Evolutionary conservation across 2,329 filamentous ascomycete genomes (phyloP).

Genomic region (Apiospora pterosperma): DNA sequence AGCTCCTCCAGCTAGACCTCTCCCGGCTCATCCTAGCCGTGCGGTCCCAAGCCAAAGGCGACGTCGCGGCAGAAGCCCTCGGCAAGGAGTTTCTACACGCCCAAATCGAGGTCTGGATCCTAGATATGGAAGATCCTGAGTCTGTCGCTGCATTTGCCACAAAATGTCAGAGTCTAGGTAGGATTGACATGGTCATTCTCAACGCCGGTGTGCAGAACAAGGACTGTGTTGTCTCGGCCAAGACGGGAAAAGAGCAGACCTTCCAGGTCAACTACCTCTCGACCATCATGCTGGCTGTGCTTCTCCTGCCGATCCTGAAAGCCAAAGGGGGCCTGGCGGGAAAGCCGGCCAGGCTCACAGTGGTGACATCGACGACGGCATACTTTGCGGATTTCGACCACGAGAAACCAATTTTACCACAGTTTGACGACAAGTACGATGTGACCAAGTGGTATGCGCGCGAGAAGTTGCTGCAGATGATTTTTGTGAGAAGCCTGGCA

Average conservation of each 20-base stretch:
- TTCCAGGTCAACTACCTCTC: conserved; percentile 39
- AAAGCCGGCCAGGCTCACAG: conserved; percentile 2
- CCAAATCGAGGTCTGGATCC: conserved; percentile 42
- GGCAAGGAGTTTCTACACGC: conserved; percentile 25
- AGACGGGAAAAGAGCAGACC: conserved; percentile 34
- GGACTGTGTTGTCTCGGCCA: conserved; percentile 18
- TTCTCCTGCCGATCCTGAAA: conserved; percentile 31
- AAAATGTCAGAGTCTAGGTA: conserved; percentile 26
- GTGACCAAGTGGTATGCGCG: conserved; percentile 1
- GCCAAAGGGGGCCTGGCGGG: conserved; percentile 9
- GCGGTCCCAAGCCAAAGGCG: conserved; percentile 38
- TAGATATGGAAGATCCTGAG: conserved; percentile 46
- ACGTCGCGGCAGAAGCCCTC: conserved; percentile 34
- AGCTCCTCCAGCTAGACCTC: conserved; percentile 35
- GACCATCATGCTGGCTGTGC: conserved; percentile 28
- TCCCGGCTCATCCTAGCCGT: conserved; percentile 44
- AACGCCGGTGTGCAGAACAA: conserved; percentile 38
- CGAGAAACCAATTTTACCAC: background rate
- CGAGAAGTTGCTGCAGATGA: conserved; percentile 3
- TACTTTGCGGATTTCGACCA: background rate
- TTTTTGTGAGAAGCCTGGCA: background rate
- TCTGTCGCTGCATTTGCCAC: conserved; percentile 40
- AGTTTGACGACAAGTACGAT: conserved; percentile 1
- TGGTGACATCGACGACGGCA: conserved; percentile 4
- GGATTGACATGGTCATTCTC: conserved; percentile 42